Base-by-base conservation (phyloP, 768 basidiomycete species). In the Pleurotus platypus region DNA sequence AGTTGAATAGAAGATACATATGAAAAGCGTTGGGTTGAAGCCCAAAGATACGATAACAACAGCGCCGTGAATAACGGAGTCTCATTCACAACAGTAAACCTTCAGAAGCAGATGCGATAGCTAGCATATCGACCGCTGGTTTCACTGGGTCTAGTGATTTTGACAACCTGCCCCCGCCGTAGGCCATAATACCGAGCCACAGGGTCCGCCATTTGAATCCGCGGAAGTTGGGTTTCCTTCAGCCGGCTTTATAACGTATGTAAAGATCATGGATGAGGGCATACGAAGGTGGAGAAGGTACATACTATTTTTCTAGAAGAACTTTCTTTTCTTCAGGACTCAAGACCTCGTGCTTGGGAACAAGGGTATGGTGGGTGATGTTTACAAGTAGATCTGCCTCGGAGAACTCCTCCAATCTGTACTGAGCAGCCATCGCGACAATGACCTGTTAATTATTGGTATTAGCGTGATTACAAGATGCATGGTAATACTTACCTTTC, bases 171-270 rank as follows among this genome's bases (percentile, higher is more conserved):
- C 24, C 96, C 95, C 49, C 97, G 84, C 64, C 86, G 83, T 57
- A 99, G 83, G 51, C 97, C 97, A 75, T 98, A 99, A 72, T 99
- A 98, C 58, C 95, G 85, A 42, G 97, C 94, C n/a, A 99, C 96
- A 8, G 97, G 97, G 71, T 99, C 97, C 24, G 89, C 86, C 43
- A 97, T 72, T 73, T 98, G 95, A 61, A 99, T 98, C 20, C 97
- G 91, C 48, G 97, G 97, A 56, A 99, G 79, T 67, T 99, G 97
- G 1, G 96, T 98, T 69, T 98, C 97, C 72, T 96, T 96, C 57
- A 99, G 75, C 60, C 97, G 96, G 74, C 96, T 99, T 42, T 60
- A 53, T 51, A 60, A 22, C 42, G 56, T 24, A 53, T 39, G 15
- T 26, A 48, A 42, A 58, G 30, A 46, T 56, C 49, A 57, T 49